These are phyloP conservation scores for Rosellinia necatrix DNA, from an alignment of 2,329 filamentous ascomycete species.

Conservation along the genomic window DNA sequence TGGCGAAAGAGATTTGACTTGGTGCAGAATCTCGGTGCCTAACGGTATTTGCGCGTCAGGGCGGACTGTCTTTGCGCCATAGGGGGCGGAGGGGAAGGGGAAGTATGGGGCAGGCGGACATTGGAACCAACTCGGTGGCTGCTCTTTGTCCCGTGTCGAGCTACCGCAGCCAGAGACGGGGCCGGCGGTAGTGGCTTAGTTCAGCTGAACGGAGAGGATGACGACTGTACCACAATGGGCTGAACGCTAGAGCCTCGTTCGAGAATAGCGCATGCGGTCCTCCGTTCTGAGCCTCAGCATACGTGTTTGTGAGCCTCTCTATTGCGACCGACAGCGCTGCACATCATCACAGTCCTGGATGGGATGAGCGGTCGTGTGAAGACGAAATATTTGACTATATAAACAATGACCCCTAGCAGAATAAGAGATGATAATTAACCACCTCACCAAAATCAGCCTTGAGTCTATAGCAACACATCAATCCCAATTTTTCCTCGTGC, in stretches of 20 bases:
- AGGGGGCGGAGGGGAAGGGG: too few relatives aligned
- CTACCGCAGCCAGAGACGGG: background rate
- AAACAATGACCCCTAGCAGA: background rate
- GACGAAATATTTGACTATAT: slow-evolving; percentile 4
- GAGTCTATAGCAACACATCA: background rate
- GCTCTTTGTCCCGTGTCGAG: background rate
- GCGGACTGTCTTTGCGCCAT: too few relatives aligned
- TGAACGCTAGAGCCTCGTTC: background rate
- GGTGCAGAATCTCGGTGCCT: too few relatives aligned
- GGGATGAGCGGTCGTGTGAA: background rate
- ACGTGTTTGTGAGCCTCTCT: background rate
- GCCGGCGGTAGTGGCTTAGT: slow-evolving; percentile 11
- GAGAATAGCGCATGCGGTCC: background rate
- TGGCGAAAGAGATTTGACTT: too few relatives aligned
- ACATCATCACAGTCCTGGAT: background rate
- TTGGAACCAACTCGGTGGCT: background rate
- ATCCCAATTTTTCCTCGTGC: background rate
- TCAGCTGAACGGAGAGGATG: slow-evolving; percentile 6
- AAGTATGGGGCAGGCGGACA: background rate
- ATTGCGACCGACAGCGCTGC: background rate
- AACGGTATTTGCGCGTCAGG: too few relatives aligned
- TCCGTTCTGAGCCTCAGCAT: background rate
- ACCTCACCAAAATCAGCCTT: background rate
- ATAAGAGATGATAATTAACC: background rate
- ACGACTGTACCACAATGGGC: slow-evolving; percentile 1